Conservation (phyloP, 768 basidiomycete species). For the Auricularia sp. region DNA sequence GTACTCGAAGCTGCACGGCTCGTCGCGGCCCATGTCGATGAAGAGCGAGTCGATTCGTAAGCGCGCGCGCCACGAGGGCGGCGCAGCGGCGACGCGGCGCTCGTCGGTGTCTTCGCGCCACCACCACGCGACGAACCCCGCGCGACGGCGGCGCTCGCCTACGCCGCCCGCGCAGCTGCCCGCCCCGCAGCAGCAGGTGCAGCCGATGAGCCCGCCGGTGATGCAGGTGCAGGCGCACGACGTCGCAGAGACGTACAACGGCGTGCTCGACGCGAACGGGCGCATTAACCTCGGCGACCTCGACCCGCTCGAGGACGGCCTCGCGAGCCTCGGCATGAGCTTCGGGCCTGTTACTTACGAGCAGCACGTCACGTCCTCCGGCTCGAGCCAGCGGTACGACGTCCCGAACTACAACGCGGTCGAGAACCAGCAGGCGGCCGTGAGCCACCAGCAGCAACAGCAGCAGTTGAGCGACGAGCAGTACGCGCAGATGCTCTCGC, state of each 20-base stretch:
- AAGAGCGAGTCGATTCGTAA: slow-evolving; percentile 87
- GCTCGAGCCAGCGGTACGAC: neutral
- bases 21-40: slow-evolving; percentile 81
- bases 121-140: neutral
- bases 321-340: neutral
- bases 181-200: neutral
- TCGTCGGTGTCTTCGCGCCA: neutral
- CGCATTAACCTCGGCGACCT: neutral
- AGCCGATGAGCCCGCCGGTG: neutral
- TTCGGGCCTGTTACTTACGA: neutral
- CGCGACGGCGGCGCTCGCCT: neutral
- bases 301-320: neutral
- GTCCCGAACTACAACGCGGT: neutral
- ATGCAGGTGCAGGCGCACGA: neutral
- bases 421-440: neutral
- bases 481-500: neutral
- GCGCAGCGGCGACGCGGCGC: neutral
- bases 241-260: neutral
- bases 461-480: neutral
- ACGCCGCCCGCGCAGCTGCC: neutral
- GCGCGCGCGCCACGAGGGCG: slow-evolving; percentile 65
- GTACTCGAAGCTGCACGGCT: slow-evolving; percentile 73
- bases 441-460: neutral
- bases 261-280: neutral
- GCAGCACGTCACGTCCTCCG: neutral